phyloP scores from a whole-genome alignment of 2,329 filamentous ascomycete genomes.

The Elsinoe australis region DNA sequence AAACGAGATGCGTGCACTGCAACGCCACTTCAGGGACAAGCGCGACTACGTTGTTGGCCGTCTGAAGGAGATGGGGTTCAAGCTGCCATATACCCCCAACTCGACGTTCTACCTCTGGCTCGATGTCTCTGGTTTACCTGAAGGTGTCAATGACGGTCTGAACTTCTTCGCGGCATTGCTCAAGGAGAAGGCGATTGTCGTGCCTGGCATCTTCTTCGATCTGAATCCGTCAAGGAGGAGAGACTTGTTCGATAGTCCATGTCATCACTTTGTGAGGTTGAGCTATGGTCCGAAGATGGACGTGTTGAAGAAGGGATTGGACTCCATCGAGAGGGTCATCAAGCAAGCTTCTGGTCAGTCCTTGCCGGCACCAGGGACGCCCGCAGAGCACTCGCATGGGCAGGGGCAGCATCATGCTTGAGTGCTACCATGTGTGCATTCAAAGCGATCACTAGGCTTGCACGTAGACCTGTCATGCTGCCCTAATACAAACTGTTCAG shows the following conservation, averaged over 20 bases:
- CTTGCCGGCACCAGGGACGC: background rate
- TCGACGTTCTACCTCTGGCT: conserved; percentile 92
- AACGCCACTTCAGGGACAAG: conserved; percentile 85
- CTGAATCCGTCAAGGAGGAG: conserved; percentile 82
- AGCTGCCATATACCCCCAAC: conserved; percentile 70
- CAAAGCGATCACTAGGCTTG: no score
- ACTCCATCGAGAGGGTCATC: conserved; percentile 77
- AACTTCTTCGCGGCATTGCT: conserved; percentile 96
- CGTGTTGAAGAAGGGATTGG: conserved; percentile 66
- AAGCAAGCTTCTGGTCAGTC: conserved; percentile 47
- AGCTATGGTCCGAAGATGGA: conserved; percentile 81
- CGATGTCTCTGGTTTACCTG: conserved; percentile 57
- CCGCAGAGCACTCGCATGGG: conserved; percentile 4
- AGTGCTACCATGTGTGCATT: background rate
- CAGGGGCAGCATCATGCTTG: conserved; percentile 15
- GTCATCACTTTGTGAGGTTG: conserved; percentile 80
- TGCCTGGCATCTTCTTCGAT: conserved; percentile 97
- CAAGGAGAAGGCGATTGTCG: conserved; percentile 90
- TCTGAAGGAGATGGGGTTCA: conserved; percentile 78
- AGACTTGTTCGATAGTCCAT: conserved; percentile 89
- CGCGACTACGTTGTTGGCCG: conserved; percentile 81
- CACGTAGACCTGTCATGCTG: background rate
- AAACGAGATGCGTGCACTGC: conserved; percentile 80
- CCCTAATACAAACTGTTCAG: no score
- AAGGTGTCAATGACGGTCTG: conserved; percentile 80